phyloP scores from a whole-genome alignment of 1,284 basidiomycete species.

The Moesziomyces sp. region DNA sequence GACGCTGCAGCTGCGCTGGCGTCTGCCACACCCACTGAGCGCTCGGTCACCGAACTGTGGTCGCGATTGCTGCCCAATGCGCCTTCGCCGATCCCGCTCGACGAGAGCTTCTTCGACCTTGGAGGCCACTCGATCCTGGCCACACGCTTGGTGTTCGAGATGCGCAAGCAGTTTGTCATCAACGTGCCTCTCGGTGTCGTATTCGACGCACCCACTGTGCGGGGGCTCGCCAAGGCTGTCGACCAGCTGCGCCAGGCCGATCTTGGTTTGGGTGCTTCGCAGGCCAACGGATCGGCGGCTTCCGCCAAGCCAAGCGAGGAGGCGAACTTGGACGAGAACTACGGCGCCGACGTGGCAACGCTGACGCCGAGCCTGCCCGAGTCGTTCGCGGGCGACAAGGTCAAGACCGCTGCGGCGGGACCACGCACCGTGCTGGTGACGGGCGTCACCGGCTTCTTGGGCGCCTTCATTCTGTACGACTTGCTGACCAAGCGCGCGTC shows the following conservation, averaged over 20 bases:
- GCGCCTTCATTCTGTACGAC: constrained; percentile 89
- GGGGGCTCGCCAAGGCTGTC: constrained; percentile 81
- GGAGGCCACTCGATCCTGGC: constrained; percentile 99
- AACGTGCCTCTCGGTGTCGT: constrained; percentile 92
- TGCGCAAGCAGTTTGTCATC: constrained; percentile 90
- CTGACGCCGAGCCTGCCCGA: constrained; percentile 71
- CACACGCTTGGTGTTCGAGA: constrained; percentile 94
- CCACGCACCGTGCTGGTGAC: constrained; percentile 87
- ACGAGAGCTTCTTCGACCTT: constrained; percentile 98
- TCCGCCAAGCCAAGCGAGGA: constrained; percentile 54
- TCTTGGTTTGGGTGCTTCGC: constrained; percentile 76
- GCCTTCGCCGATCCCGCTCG: constrained; percentile 80
- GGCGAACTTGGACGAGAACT: constrained; percentile 71
- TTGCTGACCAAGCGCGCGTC: constrained; percentile 75
- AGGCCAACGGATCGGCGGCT: constrained; percentile 10
- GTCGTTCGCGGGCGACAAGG: constrained; percentile 46
- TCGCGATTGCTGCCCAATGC: constrained; percentile 82
- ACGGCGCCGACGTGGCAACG: constrained; percentile 81
- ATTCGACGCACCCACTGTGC: constrained; percentile 90
- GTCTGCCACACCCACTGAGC: constrained; percentile 77
- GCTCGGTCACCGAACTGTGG: constrained; percentile 82
- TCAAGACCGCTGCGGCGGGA: constrained; percentile 17
- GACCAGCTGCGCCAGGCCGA: constrained; percentile 83
- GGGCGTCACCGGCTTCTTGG: constrained; percentile 96
- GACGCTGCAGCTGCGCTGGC: constrained; percentile 26